phyloP scores from a whole-genome alignment of 2,329 filamentous ascomycete genomes.

The Apiospora koreana region DNA sequence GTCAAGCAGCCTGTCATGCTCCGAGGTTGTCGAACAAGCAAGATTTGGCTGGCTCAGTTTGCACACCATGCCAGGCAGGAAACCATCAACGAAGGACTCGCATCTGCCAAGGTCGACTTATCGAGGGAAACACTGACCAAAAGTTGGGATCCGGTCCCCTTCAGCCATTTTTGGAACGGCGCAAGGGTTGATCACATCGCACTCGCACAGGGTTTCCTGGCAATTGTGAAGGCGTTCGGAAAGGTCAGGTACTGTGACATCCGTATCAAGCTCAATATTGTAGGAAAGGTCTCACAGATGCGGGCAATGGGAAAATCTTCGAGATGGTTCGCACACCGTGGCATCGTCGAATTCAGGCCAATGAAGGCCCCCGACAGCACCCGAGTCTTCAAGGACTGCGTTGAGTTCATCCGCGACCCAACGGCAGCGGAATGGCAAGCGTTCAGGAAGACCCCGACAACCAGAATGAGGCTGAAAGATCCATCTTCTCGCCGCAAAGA shows the following conservation, averaged over 20 bases:
- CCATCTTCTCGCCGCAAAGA: slow-evolving; percentile 30
- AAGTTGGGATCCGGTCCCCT: slow-evolving; percentile 56
- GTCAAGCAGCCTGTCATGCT: slow-evolving; percentile 61
- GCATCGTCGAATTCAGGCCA: slow-evolving; percentile 57
- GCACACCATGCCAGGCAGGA: slow-evolving; percentile 42
- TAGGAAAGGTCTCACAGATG: slow-evolving; percentile 60
- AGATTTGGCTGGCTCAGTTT: slow-evolving; percentile 60
- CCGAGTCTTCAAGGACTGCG: slow-evolving; percentile 61
- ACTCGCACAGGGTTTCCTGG: slow-evolving; percentile 58
- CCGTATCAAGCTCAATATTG: slow-evolving; percentile 57
- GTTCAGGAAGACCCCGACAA: slow-evolving; percentile 53
- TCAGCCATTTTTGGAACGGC: slow-evolving; percentile 57
- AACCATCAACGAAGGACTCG: slow-evolving; percentile 37
- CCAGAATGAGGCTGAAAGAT: slow-evolving; percentile 25
- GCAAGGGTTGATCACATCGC: slow-evolving; percentile 60
- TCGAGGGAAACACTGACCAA: slow-evolving; percentile 40
- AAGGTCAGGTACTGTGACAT: slow-evolving; percentile 61
- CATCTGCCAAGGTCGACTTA: slow-evolving; percentile 38
- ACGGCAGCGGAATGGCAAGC: slow-evolving; percentile 57
- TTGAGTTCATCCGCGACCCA: slow-evolving; percentile 59
- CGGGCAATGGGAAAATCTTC: slow-evolving; percentile 59
- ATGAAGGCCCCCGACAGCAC: slow-evolving; percentile 50
- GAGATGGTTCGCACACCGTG: slow-evolving; percentile 57
- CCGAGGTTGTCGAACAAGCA: slow-evolving; percentile 61
- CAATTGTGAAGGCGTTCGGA: slow-evolving; percentile 57